These are phyloP conservation scores for Lecanicillium sp. DNA, from an alignment of 2,329 filamentous ascomycete genomes.

Conservation along the genomic window DNA sequence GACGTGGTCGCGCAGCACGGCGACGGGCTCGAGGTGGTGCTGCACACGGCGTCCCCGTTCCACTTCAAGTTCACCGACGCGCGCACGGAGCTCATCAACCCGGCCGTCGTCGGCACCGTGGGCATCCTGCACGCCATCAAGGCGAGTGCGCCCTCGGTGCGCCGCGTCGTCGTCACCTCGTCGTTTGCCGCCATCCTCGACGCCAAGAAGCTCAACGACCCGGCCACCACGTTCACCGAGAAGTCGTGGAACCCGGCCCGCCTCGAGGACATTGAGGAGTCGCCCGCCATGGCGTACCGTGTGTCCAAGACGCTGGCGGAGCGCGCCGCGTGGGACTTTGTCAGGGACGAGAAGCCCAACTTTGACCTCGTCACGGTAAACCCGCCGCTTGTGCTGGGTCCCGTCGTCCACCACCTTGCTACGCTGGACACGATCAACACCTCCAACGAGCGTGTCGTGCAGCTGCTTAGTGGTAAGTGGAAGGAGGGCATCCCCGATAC, in stretches of 20 bases:
- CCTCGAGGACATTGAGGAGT: constrained; percentile 32
- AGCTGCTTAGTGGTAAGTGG: constrained; percentile 42
- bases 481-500: constrained; percentile 33
- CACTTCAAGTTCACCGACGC: constrained; percentile 45
- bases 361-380: constrained; percentile 48
- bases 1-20: constrained; percentile 44
- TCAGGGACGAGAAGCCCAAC: constrained; percentile 30
- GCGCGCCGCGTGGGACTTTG: constrained; percentile 45
- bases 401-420: constrained; percentile 39
- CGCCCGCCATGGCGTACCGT: constrained; percentile 39
- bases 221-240: constrained; percentile 35
- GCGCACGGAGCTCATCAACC: constrained; percentile 47
- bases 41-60: constrained; percentile 56
- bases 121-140: constrained; percentile 67
- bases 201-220: constrained; percentile 27
- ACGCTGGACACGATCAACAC: constrained; percentile 43
- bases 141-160: constrained; percentile 49
- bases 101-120: constrained; percentile 52
- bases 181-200: constrained; percentile 47
- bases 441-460: constrained; percentile 44
- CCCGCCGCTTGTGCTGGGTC: constrained; percentile 48
- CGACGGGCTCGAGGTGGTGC: constrained; percentile 44
- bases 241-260: constrained; percentile 47
- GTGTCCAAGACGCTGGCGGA: constrained; percentile 49
- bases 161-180: constrained; percentile 39